Conservation (phyloP, 2,329 filamentous ascomycete genomes). For the Arthroderma sp. region DNA sequence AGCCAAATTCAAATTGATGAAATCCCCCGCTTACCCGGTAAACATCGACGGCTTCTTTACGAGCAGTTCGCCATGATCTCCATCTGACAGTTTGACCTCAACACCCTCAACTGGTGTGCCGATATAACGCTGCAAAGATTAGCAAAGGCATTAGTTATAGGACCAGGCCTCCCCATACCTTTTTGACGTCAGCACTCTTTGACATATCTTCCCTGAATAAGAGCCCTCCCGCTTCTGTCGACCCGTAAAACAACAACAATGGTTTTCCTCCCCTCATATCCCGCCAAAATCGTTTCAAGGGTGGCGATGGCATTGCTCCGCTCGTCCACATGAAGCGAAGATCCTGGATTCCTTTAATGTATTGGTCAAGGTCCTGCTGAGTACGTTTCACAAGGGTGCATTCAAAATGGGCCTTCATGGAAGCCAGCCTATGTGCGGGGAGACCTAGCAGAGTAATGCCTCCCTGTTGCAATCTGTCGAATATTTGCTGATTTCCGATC, state of each 20-base stretch:
- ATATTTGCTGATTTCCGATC: background rate
- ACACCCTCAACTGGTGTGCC: conserved; percentile 3
- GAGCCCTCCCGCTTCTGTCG: background rate
- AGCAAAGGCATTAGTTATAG: background rate
- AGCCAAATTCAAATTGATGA: too few species aligned
- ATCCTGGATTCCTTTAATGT: conserved; percentile 1
- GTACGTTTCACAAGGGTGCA: conserved; percentile 2
- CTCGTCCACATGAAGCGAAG: background rate
- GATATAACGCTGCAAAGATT: conserved; percentile 5
- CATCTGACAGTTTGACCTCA: conserved; percentile 6
- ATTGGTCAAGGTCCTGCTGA: background rate
- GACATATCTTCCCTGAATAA: background rate
- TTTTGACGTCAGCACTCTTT: conserved; percentile 1
- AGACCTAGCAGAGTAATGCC: background rate
- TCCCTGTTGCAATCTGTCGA: background rate
- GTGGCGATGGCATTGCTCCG: background rate
- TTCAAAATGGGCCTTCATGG: conserved; percentile 7
- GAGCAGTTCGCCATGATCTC: conserved; percentile 8
- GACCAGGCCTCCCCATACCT: too few species aligned
- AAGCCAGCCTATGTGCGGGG: background rate
- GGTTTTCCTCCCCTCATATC: too few species aligned
- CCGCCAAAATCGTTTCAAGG: background rate
- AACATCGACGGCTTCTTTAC: conserved; percentile 7
- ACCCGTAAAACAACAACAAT: too few species aligned
- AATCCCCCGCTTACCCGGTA: conserved; percentile 2